These are phyloP conservation scores for Polyporus arcularius DNA, from an alignment of 768 basidiomycete genomes.

Conservation along the genomic window DNA sequence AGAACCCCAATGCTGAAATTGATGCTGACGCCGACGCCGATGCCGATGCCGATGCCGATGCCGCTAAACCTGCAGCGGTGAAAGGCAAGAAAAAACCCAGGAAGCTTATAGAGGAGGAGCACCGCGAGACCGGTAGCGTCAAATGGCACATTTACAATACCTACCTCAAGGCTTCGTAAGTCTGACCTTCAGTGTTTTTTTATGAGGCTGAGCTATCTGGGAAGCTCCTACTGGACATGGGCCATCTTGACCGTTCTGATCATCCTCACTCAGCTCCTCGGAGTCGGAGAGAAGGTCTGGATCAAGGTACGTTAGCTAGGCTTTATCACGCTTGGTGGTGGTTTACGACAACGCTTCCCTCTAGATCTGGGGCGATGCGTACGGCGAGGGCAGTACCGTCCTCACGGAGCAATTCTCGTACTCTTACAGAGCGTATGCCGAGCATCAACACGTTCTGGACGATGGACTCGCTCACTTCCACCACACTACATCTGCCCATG, in stretches of 20 bases:
- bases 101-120: constrained; percentile 80
- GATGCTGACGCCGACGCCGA: constrained; percentile 26
- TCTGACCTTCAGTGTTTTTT: constrained; percentile 16
- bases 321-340: background rate
- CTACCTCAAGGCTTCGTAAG: constrained; percentile 73
- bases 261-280: constrained; percentile 46
- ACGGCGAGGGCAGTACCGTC: constrained; percentile 29
- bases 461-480: constrained; percentile 27
- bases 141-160: constrained; percentile 68
- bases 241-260: constrained; percentile 50
- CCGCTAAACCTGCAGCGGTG: constrained; percentile 28
- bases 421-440: constrained; percentile 15
- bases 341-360: background rate
- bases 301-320: constrained; percentile 51
- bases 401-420: background rate
- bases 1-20: constrained; percentile 29
- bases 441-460: constrained; percentile 28
- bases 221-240: constrained; percentile 72
- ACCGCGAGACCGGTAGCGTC: constrained; percentile 77
- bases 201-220: background rate
- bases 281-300: constrained; percentile 69
- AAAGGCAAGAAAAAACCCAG: constrained; percentile 59
- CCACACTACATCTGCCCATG: constrained; percentile 17
- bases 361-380: constrained; percentile 71
- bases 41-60: constrained; percentile 19